Percentiles rank a stretch among this genome's conserved stretches.
Conservation (phyloP, 208 protist genomes). For the Crithidia expoeki region DNA sequence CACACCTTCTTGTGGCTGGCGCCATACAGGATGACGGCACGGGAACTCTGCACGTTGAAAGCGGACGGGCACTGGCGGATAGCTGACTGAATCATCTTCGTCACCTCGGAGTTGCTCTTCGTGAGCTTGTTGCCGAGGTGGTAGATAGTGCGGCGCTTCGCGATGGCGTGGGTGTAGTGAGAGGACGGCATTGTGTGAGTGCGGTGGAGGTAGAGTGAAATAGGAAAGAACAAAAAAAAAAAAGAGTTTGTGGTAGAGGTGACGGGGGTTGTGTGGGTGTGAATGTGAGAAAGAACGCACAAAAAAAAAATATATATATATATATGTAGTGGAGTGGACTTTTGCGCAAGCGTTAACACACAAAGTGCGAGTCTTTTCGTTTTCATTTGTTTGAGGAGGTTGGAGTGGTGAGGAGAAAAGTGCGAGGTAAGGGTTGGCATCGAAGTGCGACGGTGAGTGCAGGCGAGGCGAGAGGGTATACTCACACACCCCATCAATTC, state of each 20-base stretch:
- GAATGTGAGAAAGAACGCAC: neutral
- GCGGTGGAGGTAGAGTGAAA: neutral
- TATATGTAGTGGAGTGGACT: no score
- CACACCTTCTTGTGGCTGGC: slow-evolving; percentile 59
- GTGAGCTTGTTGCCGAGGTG: slow-evolving; percentile 42
- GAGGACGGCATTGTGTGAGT: neutral
- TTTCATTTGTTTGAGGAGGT: no score
- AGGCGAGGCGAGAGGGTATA: no score
- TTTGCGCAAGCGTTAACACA: no score
- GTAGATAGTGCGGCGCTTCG: slow-evolving; percentile 52
- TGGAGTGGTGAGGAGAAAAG: no score
- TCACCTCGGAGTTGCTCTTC: slow-evolving; percentile 30
- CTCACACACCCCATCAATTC: no score
- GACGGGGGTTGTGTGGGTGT: neutral
- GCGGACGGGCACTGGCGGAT: slow-evolving; percentile 47
- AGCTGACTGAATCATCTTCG: slow-evolving; percentile 38
- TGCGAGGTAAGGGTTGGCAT: no score
- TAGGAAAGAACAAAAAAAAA: neutral
- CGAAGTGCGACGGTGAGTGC: no score
- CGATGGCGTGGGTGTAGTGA: slow-evolving; percentile 23
- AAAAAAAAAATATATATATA: no score
- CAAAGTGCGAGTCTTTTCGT: no score
- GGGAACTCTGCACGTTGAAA: slow-evolving; percentile 66
- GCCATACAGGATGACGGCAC: slow-evolving; percentile 61
- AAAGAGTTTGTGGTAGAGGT: neutral